A percentile compares a stretch with the other conserved stretches of the same genome.
Evolutionary conservation across 148 eudicot species (phyloP).

Genomic region (Persicaria tinctoria): DNA sequence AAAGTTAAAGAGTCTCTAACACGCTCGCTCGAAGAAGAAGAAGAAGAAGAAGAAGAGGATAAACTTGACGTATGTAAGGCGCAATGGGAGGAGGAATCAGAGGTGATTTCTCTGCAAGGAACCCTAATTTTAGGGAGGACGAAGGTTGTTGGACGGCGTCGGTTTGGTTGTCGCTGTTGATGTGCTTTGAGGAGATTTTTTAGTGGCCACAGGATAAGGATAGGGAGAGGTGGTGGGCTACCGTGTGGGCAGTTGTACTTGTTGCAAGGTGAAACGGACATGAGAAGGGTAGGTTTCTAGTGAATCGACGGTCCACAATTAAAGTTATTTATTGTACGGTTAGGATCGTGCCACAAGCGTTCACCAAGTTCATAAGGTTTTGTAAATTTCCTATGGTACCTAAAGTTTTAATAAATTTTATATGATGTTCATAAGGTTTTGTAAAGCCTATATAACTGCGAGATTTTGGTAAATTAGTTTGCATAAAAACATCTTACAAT

Average conservation of each 20-base stretch:
- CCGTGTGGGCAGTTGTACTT: not conserved
- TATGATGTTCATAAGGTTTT: too few relatives aligned
- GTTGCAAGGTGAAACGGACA: not conserved
- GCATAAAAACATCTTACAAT: too few relatives aligned
- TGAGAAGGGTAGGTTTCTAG: not conserved
- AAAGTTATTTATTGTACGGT: not conserved
- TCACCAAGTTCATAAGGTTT: too few relatives aligned
- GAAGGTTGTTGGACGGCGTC: not conserved
- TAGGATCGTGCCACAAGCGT: not conserved
- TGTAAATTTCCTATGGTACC: too few relatives aligned
- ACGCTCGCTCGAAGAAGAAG: not conserved
- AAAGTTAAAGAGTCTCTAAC: not conserved
- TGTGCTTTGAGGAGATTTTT: not conserved
- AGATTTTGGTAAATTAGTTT: too few relatives aligned
- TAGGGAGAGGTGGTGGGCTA: not conserved
- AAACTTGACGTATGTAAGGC: not conserved
- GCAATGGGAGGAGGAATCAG: not conserved
- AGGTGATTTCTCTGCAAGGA: not conserved
- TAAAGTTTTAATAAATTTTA: too few relatives aligned
- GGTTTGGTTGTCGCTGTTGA: constrained; percentile 5
- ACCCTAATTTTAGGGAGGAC: not conserved
- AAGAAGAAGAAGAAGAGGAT: too few relatives aligned
- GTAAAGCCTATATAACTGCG: too few relatives aligned
- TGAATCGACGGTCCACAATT: not conserved
- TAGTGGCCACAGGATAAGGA: constrained; percentile 2